A percentile compares a stretch with the other conserved stretches of the same genome.
These are phyloP conservation scores for Claviceps cyperi DNA, from an alignment of 2,329 filamentous ascomycete species.

Conservation along the genomic window DNA sequence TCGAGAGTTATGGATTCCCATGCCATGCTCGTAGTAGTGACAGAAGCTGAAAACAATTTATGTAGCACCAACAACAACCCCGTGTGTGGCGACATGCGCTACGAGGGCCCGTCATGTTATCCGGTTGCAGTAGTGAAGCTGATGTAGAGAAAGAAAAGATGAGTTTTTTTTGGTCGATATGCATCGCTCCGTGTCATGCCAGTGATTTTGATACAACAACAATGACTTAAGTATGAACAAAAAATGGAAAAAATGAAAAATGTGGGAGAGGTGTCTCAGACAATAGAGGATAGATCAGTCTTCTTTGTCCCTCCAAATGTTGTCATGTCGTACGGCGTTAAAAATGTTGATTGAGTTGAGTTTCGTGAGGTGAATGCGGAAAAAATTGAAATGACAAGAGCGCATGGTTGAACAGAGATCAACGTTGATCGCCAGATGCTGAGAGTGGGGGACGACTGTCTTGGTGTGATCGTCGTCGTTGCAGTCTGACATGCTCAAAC, in stretches of 20 bases:
- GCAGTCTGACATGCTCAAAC: conserved; percentile 65
- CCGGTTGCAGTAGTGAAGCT: conserved; percentile 11
- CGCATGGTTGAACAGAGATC: background rate
- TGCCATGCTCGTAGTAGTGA: conserved; percentile 14
- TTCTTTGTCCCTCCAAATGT: conserved; percentile 2
- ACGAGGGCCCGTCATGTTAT: conserved; percentile 14
- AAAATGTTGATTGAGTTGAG: conserved; percentile 4
- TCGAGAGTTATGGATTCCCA: conserved; percentile 16
- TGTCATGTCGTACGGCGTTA: conserved; percentile 7
- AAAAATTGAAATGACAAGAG: background rate
- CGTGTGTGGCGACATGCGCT: conserved; percentile 10
- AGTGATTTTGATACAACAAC: conserved; percentile 28
- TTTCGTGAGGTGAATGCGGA: background rate
- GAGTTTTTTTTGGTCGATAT: conserved; percentile 24
- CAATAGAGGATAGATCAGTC: background rate
- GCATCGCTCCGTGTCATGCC: conserved; percentile 35
- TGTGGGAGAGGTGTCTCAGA: background rate
- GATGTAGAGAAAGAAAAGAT: conserved; percentile 7
- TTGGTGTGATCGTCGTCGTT: conserved; percentile 43
- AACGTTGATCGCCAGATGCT: conserved; percentile 2
- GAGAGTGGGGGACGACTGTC: too few relatives aligned
- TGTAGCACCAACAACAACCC: conserved; percentile 15
- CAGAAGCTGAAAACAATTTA: conserved; percentile 17
- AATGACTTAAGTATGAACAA: conserved; percentile 9
- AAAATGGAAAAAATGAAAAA: conserved; percentile 8